Base-by-base conservation (phyloP, 805 yeast genomes). In the Metschnikowia arizonensis region DNA sequence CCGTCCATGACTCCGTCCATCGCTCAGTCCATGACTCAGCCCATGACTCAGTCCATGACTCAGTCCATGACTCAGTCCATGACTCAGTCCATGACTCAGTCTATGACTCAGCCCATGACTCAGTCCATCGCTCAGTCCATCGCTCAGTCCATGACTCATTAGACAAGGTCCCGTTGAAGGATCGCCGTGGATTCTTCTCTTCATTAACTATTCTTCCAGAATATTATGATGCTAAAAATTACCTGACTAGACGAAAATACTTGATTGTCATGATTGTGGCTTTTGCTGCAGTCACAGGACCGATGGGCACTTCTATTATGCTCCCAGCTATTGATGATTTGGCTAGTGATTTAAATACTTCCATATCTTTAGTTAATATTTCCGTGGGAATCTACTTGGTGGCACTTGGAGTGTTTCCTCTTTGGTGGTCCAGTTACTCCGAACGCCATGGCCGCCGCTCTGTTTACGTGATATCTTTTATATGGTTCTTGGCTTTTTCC, bases 381-480 rank as follows among this genome's bases (percentile, higher is more conserved):
- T 80, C 91, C 2, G 88, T 87, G 42, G 96, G 96, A 53, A 74
- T 88, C 10, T 88, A 87, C 59, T 64, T 87, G 23, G 58, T 87
- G 11, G 72, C 89, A 1, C 58, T 88, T 29, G 96, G 96, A 12
- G 69, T 88, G 1, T 81, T 86, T 55, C 96, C 96, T 2, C 59
- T 88, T 36, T 88, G 95, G 93, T 88, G 96, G 95, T 83, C 91
- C 5, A 78, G 83, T 8, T 75, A 85, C 46, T 81, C 89, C 33
- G 96, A 88, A 59, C 64, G 73, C 42, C 76, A 77, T 50, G 96
- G 96, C 1, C 71, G 96, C 53, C 66, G 96, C 45, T 72, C 82
- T 2, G 82, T 88, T 17, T 88, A 88, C 60, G 64, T 88, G 17
- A 56, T 81, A 3, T 83, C 91, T 9, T 88, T 85, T 59, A 48